Percentiles rank a stretch among this genome's conserved stretches.
phyloP scores from a whole-genome alignment of 1,284 basidiomycete species.

The Boletellus deceptivus region DNA sequence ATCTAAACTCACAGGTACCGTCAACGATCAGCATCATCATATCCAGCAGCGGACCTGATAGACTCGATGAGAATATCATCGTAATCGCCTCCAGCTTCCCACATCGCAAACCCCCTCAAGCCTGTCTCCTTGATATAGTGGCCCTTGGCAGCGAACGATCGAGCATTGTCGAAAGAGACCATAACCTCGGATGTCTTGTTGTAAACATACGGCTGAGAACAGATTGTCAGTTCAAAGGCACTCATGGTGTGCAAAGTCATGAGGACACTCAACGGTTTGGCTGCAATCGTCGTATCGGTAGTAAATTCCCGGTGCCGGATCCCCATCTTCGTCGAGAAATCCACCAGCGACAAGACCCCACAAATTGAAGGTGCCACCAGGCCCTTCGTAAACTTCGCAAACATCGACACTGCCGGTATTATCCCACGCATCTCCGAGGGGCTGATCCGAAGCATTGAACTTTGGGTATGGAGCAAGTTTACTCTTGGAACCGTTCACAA shows the following conservation, averaged over 20 bases:
- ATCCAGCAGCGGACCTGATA: constrained; percentile 31
- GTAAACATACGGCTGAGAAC: constrained; percentile 43
- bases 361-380: constrained; percentile 40
- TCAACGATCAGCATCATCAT: too few relatives aligned
- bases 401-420: constrained; percentile 30
- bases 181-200: constrained; percentile 33
- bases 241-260: neutral
- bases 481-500: constrained; percentile 18
- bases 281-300: constrained; percentile 45
- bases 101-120: constrained; percentile 51
- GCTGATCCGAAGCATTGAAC: constrained; percentile 37
- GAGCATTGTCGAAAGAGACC: constrained; percentile 37
- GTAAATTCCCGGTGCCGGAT: constrained; percentile 36
- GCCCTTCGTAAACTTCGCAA: constrained; percentile 36
- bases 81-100: constrained; percentile 56
- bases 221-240: neutral
- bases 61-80: constrained; percentile 35
- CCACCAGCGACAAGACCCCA: constrained; percentile 40
- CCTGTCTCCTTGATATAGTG: constrained; percentile 44
- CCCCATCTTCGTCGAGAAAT: constrained; percentile 40
- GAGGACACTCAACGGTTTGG: constrained; percentile 39
- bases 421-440: constrained; percentile 44
- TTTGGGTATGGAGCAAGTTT: constrained; percentile 34
- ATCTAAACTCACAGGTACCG: neutral
- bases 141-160: constrained; percentile 56